Base-by-base conservation (phyloP, 805 yeast species). In the Sugiyamaella boreocaroliniensis region DNA sequence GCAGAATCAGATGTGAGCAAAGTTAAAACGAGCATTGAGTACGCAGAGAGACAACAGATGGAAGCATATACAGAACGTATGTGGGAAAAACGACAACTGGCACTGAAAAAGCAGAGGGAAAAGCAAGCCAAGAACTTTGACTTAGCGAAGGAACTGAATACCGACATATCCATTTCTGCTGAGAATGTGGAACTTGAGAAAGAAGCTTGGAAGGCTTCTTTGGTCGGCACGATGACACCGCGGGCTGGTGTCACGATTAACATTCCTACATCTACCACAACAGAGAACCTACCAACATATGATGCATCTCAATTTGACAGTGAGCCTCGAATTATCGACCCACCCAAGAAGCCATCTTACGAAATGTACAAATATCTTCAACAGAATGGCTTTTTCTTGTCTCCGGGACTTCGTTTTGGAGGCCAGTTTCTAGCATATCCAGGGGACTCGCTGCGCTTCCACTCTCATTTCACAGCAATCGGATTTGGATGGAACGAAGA, bases 391-490 rank as follows among this genome's bases (percentile, higher is more conserved):
- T 85, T 75, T 65, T 79, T 71, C 53, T 59, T 86, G 15, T 76
- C 89, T 32, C 97, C 98, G 0, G 99, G 99, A 0, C 71, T 89
- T 32, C 76, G 96, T 53, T 92, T 90, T 67, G 99, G 99, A 1
- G 95, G 96, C 4, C 81, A 81, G 51, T 89, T 81, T 62, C 79
- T 93, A 53, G 89, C 90, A 1, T 92, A 92, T 58, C 98, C 97
- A 0, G 98, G 97, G 1, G 99, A 92, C 65, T 96, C 98, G 7
- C 71, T 92, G 50, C 68, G 93, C 46, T 93, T 81, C 63, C 99
- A 92, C 68, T 86, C 97, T 2, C 97, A 92, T 67, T 74, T 82
- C 57, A 83, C 87, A 4, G 85, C 87, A 1, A 78, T 79, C 47
- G 73, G 82, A 0, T 58, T 73, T 12, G 69, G 67, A 22, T 71